phyloP scores from a whole-genome alignment of 345 rosid genomes.

The Erysimum cheiranthoides region DNA sequence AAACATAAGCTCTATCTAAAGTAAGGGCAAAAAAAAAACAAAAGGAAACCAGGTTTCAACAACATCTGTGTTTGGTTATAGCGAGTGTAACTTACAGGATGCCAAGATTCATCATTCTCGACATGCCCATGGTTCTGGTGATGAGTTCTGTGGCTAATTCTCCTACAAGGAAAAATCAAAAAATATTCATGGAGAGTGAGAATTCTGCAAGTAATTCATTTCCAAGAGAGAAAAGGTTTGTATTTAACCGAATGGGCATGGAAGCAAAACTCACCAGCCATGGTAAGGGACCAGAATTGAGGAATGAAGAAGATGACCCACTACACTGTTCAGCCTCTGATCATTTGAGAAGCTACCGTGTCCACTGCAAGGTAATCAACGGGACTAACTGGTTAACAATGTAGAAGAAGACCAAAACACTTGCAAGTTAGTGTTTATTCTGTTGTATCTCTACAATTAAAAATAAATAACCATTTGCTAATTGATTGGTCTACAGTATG shows the following conservation, averaged over 20 bases:
- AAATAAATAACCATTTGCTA: too few species aligned
- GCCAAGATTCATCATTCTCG: constrained; percentile 91
- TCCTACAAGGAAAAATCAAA: constrained; percentile 53
- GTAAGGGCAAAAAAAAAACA: neutral
- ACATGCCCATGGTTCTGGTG: constrained; percentile 94
- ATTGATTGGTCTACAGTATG: neutral
- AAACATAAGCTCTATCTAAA: neutral
- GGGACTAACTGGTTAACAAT: neutral
- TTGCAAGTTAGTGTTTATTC: neutral
- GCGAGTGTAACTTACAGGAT: constrained; percentile 57
- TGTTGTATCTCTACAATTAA: neutral
- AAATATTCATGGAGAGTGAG: neutral
- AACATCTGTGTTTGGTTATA: neutral
- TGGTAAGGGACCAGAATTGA: constrained; percentile 88
- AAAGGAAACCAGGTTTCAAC: neutral
- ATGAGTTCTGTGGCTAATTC: constrained; percentile 94
- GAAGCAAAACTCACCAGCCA: constrained; percentile 71
- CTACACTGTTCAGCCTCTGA: constrained; percentile 66
- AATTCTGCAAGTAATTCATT: neutral
- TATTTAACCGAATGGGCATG: neutral
- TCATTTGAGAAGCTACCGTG: constrained; percentile 87
- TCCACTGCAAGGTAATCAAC: constrained; percentile 56
- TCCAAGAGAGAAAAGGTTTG: neutral
- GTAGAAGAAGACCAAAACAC: constrained; percentile 17
- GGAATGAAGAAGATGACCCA: constrained; percentile 83